Base-by-base conservation (phyloP, 208 protist species). In the Acanthamoeba triangularis region DNA sequence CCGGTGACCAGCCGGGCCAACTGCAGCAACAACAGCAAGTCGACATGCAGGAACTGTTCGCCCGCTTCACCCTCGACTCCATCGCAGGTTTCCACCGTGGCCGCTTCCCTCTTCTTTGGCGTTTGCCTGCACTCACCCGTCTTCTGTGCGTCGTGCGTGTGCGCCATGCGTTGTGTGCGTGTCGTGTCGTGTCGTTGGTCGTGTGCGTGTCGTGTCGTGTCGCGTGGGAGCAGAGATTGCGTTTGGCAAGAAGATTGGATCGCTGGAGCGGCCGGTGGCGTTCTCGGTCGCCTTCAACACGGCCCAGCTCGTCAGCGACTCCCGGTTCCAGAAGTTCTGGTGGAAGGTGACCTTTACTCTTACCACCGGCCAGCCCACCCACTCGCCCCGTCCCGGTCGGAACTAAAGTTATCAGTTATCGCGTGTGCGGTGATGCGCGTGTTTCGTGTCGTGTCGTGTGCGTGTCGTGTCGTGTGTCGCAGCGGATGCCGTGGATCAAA, bases 251-350 rank as follows among this genome's bases (percentile, higher is more conserved):
- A 93, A 93, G 44, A 49, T 93, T 25, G 88, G 88, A 20, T 93
- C 88, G 28, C 47, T 93, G 63, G 44, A 93, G 11, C 10, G 47
- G 44, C 59, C 52, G 1, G 88, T 93, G 28, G 7, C 56, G 13
- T 93, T 93, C 37, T 93, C 88, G 2, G 10, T 93, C 37, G 88
- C 88, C n/a, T 93, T 93, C 88, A 93, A 93, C 88, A 93, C 74
- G 30, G 88, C 88, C 30, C 88, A 93, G n/a, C 28, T 49, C n/a
- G 10, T 44, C 23, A 52, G 11, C n/a, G 63, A 93, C n/a, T 20
- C 16, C 59, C 88, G 88, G 11, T 93, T 93, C 28, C 6, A 52
- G 14, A 78, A 78, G 37, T 49, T 93, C 61, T 93, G 88, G 88
- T 93, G 88, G 88, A 93, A 93, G 88, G 88, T 76, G 76, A 54